Evolutionary conservation across 495 filamentous ascomycete species (phyloP).

Genomic region (Penicillium robsamsonii): DNA sequence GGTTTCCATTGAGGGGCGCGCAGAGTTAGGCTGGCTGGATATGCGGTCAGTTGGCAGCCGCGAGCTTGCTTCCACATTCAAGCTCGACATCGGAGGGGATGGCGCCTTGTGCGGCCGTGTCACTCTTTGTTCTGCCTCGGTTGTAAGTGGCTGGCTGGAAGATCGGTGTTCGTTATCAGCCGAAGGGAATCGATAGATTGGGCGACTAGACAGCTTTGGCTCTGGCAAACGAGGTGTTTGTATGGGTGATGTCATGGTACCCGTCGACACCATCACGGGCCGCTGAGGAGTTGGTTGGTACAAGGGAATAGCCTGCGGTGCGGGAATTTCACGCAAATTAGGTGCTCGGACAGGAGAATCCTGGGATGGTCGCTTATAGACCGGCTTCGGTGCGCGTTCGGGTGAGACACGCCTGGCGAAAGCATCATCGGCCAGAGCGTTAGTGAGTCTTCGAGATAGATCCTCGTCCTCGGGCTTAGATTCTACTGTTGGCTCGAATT

Average conservation of each 20-base stretch:
- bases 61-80: slow-evolving; percentile 48
- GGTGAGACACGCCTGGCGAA: slow-evolving; percentile 57
- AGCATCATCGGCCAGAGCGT: slow-evolving; percentile 85
- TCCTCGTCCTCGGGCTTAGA: slow-evolving; percentile 54
- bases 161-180: slow-evolving; percentile 53
- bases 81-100: slow-evolving; percentile 31
- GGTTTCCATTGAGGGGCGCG: slow-evolving; percentile 74
- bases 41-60: slow-evolving; percentile 46
- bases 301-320: slow-evolving; percentile 38
- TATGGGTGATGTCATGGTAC: slow-evolving; percentile 83
- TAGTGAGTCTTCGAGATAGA: slow-evolving; percentile 71
- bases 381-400: slow-evolving; percentile 26
- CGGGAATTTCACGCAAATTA: slow-evolving; percentile 23
- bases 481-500: slow-evolving; percentile 64
- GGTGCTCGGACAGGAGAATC: slow-evolving; percentile 26
- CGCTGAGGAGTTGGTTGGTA: slow-evolving; percentile 60
- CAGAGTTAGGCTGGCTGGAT: slow-evolving; percentile 62
- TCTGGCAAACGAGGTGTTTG: slow-evolving; percentile 54
- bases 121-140: slow-evolving; percentile 28
- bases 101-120: slow-evolving; percentile 20
- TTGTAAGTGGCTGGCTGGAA: slow-evolving; percentile 50
- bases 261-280: slow-evolving; percentile 82
- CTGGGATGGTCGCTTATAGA: slow-evolving; percentile 30
- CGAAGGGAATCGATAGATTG: slow-evolving; percentile 62
- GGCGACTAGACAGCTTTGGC: slow-evolving; percentile 43